A percentile compares a stretch with the other conserved stretches of the same genome.
Conservation (phyloP, 2,329 filamentous ascomycete species). For the Corniculantispora saksenae region DNA sequence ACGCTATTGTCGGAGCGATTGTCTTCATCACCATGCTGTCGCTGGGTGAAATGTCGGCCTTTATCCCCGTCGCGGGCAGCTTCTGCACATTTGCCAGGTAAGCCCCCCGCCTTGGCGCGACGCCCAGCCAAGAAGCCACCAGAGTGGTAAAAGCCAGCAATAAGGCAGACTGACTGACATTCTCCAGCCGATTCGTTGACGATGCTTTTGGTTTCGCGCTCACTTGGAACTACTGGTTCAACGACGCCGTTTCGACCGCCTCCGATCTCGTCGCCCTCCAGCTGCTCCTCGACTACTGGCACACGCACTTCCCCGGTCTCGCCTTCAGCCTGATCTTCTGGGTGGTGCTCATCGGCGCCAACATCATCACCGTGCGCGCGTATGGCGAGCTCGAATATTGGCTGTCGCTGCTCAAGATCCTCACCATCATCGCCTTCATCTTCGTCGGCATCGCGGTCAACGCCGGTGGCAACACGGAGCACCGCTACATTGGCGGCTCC, state of each 20-base stretch:
- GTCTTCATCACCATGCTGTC: conserved; percentile 61
- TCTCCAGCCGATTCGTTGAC: conserved; percentile 48
- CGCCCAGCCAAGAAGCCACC: neutral
- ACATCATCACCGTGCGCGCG: conserved; percentile 35
- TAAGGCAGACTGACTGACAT: conserved; percentile 1
- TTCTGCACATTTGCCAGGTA: conserved; percentile 52
- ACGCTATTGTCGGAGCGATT: conserved; percentile 57
- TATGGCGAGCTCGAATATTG: conserved; percentile 54
- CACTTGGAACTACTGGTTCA: conserved; percentile 66
- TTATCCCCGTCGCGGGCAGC: conserved; percentile 51
- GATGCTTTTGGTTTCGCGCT: conserved; percentile 56
- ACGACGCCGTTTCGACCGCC: conserved; percentile 57
- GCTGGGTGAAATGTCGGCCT: conserved; percentile 63
- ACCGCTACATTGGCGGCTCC: conserved; percentile 58
- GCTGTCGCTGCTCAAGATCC: conserved; percentile 56
- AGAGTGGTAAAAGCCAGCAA: neutral
- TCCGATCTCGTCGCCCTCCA: conserved; percentile 56
- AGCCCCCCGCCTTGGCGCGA: conserved; percentile 18
- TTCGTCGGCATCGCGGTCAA: conserved; percentile 58
- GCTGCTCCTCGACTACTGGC: conserved; percentile 63
- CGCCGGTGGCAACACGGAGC: conserved; percentile 53
- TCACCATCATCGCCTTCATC: conserved; percentile 61
- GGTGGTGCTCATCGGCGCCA: conserved; percentile 50
- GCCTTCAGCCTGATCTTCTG: conserved; percentile 64
- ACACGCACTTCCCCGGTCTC: conserved; percentile 62